A percentile compares a stretch with the other conserved stretches of the same genome.
phyloP scores from a whole-genome alignment of 2,329 filamentous ascomycete genomes.

The Arthrocladium fulminans region DNA sequence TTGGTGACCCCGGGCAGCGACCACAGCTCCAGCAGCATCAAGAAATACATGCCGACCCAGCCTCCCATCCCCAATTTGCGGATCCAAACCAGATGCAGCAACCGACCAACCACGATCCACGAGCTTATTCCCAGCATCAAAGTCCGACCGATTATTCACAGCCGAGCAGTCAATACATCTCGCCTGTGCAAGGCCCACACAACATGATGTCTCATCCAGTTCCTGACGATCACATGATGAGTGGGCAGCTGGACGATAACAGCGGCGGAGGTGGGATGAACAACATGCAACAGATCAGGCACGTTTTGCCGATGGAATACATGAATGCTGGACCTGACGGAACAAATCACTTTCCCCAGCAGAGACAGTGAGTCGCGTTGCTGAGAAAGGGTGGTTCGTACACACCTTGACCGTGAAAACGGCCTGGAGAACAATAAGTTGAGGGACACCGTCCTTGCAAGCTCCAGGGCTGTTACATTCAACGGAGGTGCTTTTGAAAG shows the following conservation, averaged over 20 bases:
- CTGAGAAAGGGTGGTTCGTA: no score
- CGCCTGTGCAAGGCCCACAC: slow-evolving; percentile 9
- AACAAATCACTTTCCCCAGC: background rate
- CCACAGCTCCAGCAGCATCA: slow-evolving; percentile 16
- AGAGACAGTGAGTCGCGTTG: slow-evolving; percentile 1
- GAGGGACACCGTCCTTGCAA: no score
- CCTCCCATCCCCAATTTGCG: slow-evolving; percentile 6
- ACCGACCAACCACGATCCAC: slow-evolving; percentile 7
- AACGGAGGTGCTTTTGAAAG: no score
- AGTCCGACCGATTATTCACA: slow-evolving; percentile 8
- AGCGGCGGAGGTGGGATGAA: slow-evolving; percentile 18
- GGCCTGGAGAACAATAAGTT: no score
- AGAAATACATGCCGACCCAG: slow-evolving; percentile 15
- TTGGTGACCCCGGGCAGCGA: slow-evolving; percentile 12
- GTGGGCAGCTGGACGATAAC: slow-evolving; percentile 13
- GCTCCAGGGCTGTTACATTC: no score
- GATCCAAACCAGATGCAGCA: slow-evolving; percentile 6
- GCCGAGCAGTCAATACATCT: slow-evolving; percentile 14
- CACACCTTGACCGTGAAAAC: no score
- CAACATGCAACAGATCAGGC: slow-evolving; percentile 23
- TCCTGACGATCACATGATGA: slow-evolving; percentile 22
- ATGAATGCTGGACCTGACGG: slow-evolving; percentile 13
- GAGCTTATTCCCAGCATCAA: slow-evolving; percentile 5
- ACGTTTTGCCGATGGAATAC: slow-evolving; percentile 23
- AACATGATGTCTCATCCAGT: slow-evolving; percentile 13